A percentile compares a stretch with the other conserved stretches of the same genome.
phyloP scores from a whole-genome alignment of 2,329 filamentous ascomycete genomes.

The Calonectria montana region DNA sequence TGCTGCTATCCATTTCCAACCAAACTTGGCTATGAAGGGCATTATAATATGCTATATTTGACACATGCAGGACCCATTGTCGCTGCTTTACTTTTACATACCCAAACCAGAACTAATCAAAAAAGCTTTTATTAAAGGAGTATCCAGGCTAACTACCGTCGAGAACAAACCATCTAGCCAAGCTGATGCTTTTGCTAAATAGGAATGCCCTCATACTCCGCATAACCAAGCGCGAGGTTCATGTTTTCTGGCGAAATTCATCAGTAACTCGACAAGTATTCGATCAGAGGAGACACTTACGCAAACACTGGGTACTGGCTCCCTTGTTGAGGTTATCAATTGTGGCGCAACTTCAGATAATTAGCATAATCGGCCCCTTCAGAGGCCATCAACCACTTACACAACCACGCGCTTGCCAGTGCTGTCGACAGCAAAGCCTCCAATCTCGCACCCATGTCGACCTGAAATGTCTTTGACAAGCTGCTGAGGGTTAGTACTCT shows the following conservation, averaged over 20 bases:
- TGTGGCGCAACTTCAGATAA: background rate
- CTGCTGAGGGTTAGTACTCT: background rate
- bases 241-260: constrained; percentile 54
- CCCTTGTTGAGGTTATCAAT: constrained; percentile 11
- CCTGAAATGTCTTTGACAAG: constrained; percentile 85
- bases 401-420: constrained; percentile 93
- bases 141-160: background rate
- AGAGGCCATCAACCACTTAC: constrained; percentile 1
- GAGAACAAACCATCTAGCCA: background rate
- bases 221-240: constrained; percentile 83
- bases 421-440: constrained; percentile 90
- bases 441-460: constrained; percentile 92
- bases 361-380: background rate
- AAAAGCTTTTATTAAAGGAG: background rate
- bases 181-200: constrained; percentile 48
- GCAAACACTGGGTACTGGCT: background rate
- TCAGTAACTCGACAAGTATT: constrained; percentile 68
- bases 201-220: constrained; percentile 89
- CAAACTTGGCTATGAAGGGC: too few species aligned
- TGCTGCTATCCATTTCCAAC: too few species aligned
- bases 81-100: too few species aligned
- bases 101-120: background rate
- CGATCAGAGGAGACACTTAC: constrained; percentile 56
- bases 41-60: too few species aligned
- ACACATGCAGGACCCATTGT: too few species aligned